Percentiles rank a stretch among this genome's conserved stretches.
Conservation (phyloP, 768 basidiomycete genomes). For the Ephemerocybe angulata region DNA sequence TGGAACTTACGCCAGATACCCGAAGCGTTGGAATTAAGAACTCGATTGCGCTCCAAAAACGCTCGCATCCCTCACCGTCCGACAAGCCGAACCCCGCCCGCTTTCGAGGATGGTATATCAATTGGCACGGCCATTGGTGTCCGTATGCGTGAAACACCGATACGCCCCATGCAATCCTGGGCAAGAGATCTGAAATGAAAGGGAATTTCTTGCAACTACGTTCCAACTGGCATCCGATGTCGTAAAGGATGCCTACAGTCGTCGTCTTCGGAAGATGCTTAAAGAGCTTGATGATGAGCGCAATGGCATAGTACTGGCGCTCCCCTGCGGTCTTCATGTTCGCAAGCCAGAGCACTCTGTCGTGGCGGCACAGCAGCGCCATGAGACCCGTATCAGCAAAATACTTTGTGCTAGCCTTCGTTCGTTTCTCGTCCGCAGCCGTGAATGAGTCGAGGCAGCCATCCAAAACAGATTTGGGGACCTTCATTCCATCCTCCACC, state of each 20-base stretch:
- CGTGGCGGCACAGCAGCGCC: constrained; percentile 35
- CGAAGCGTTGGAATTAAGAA: constrained; percentile 13
- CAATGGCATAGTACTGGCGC: constrained; percentile 28
- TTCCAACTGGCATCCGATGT: constrained; percentile 36
- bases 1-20: background rate
- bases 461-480: constrained; percentile 28
- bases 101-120: constrained; percentile 33
- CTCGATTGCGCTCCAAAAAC: constrained; percentile 29
- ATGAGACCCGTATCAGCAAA: constrained; percentile 33
- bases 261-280: constrained; percentile 25
- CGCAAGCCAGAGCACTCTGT: constrained; percentile 30
- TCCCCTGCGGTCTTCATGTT: constrained; percentile 35
- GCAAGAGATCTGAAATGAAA: constrained; percentile 21
- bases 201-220: constrained; percentile 22
- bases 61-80: no score
- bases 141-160: constrained; percentile 39
- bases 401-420: constrained; percentile 27
- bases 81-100: constrained; percentile 26
- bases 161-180: constrained; percentile 25
- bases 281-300: constrained; percentile 29
- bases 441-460: constrained; percentile 30
- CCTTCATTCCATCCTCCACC: constrained; percentile 19
- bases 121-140: constrained; percentile 37
- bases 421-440: constrained; percentile 22
- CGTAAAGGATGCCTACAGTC: constrained; percentile 26